A percentile compares a stretch with the other conserved stretches of the same genome.
Conservation (phyloP, 1,284 basidiomycete genomes). For the Anthracocystis setariae region DNA sequence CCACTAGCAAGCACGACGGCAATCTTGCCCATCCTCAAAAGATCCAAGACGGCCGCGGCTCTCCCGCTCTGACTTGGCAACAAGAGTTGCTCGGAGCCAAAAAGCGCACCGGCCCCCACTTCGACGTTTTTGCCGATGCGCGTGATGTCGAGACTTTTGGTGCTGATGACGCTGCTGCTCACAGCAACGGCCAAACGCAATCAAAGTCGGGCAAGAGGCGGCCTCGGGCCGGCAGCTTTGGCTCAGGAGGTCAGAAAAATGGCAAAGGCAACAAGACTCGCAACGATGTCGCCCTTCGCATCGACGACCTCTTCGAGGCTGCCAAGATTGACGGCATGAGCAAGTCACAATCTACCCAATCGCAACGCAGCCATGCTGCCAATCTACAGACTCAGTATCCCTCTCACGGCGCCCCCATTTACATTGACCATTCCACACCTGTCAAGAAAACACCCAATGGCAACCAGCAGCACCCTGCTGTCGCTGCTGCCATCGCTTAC, state of each 20-base stretch:
- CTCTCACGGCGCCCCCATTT: conserved; percentile 38
- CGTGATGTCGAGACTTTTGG: conserved; percentile 58
- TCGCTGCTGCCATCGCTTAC: conserved; percentile 50
- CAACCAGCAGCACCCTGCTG: conserved; percentile 38
- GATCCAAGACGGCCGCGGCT: conserved; percentile 40
- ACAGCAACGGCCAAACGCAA: conserved; percentile 11
- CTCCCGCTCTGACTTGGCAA: conserved; percentile 57
- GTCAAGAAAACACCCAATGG: conserved; percentile 38
- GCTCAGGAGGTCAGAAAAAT: conserved; percentile 25
- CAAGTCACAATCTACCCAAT: conserved; percentile 31
- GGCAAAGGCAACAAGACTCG: conserved; percentile 31
- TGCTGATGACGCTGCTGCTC: conserved; percentile 15
- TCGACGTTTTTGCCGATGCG: conserved; percentile 58
- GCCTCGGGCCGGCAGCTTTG: conserved; percentile 45
- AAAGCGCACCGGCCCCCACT: conserved; percentile 50
- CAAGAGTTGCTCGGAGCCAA: conserved; percentile 52
- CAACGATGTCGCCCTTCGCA: conserved; percentile 37
- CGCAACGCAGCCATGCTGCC: conserved; percentile 19
- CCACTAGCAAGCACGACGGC: conserved; percentile 40
- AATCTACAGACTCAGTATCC: conserved; percentile 26
- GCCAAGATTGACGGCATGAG: conserved; percentile 15
- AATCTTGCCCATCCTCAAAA: conserved; percentile 44
- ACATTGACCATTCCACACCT: conserved; percentile 39
- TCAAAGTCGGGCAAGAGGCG: conserved; percentile 29
- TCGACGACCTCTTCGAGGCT: conserved; percentile 51